Conservation (phyloP, 805 yeast species). For the Yamadazyma sp. region DNA sequence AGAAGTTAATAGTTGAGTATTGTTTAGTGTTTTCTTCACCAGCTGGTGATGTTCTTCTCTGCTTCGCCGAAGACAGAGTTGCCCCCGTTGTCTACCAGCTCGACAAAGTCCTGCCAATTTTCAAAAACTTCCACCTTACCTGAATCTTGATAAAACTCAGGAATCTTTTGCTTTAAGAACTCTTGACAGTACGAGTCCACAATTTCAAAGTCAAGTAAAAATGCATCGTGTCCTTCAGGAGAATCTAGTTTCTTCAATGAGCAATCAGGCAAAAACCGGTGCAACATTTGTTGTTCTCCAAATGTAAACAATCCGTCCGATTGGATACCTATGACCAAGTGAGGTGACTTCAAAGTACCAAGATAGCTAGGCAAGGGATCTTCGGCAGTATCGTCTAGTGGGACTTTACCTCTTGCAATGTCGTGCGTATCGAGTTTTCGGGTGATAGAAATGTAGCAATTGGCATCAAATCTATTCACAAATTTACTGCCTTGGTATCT, state of each 20-base stretch:
- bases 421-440: conserved; percentile 95
- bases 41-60: conserved; percentile 81
- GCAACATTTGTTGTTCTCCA: conserved; percentile 85
- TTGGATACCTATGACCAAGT: conserved; percentile 81
- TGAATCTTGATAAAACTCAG: conserved; percentile 53
- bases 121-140: conserved; percentile 45
- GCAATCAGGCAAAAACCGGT: conserved; percentile 70
- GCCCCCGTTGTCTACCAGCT: conserved; percentile 44
- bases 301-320: conserved; percentile 93
- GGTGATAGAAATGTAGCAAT: conserved; percentile 92
- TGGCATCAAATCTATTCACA: conserved; percentile 88
- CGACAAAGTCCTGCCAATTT: conserved; percentile 42
- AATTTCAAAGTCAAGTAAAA: conserved; percentile 80
- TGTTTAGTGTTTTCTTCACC: no score
- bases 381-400: conserved; percentile 21
- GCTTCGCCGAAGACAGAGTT: conserved; percentile 89
- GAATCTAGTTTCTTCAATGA: conserved; percentile 72
- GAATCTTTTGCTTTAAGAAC: conserved; percentile 59
- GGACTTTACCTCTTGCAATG: conserved; percentile 70
- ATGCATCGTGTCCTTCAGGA: conserved; percentile 98
- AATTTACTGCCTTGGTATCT: conserved; percentile 94
- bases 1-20: no score
- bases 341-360: conserved; percentile 63
- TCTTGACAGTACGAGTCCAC: conserved; percentile 70
- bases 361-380: conserved; percentile 54